phyloP scores from a whole-genome alignment of 2,329 filamentous ascomycete species.

The Epichloe uncinata region DNA sequence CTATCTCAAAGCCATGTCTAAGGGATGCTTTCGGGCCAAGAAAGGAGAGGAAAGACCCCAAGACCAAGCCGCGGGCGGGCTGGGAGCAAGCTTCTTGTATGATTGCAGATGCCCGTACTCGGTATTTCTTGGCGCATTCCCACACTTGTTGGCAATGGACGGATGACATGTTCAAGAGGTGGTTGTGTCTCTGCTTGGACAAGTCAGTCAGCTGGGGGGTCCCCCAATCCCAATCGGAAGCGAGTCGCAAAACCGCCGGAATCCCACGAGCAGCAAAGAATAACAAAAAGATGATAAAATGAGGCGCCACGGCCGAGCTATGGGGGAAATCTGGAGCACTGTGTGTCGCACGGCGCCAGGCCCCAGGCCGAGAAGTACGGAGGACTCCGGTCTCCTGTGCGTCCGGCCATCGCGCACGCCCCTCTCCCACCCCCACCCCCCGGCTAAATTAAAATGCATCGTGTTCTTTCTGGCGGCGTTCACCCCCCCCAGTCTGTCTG shows the following conservation, averaged over 20 bases:
- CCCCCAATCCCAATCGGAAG: background rate
- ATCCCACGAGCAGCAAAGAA: background rate
- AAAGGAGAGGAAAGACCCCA: background rate
- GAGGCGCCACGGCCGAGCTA: background rate
- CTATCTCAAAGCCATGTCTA: slow-evolving; percentile 7
- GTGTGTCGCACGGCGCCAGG: slow-evolving; percentile 6
- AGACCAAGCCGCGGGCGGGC: too few species aligned
- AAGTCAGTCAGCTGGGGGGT: background rate
- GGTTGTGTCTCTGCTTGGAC: background rate
- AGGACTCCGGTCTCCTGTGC: background rate
- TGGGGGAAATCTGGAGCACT: slow-evolving; percentile 2
- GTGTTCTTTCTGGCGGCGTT: background rate
- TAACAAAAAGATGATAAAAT: background rate
- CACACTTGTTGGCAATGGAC: background rate
- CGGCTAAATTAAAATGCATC: too few species aligned
- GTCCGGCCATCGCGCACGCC: background rate
- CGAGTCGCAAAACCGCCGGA: slow-evolving; percentile 1
- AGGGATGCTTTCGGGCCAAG: slow-evolving; percentile 1
- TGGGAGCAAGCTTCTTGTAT: too few species aligned
- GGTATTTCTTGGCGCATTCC: background rate
- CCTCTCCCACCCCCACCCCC: too few species aligned
- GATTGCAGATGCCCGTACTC: too few species aligned
- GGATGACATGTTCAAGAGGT: background rate
- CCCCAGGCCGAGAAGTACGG: slow-evolving; percentile 2
- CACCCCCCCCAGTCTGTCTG: background rate